Percentiles rank a stretch among this genome's conserved stretches.
These are phyloP conservation scores for Carex cristatella DNA, from an alignment of 176 grass and related monocot species.

Conservation along the genomic window DNA sequence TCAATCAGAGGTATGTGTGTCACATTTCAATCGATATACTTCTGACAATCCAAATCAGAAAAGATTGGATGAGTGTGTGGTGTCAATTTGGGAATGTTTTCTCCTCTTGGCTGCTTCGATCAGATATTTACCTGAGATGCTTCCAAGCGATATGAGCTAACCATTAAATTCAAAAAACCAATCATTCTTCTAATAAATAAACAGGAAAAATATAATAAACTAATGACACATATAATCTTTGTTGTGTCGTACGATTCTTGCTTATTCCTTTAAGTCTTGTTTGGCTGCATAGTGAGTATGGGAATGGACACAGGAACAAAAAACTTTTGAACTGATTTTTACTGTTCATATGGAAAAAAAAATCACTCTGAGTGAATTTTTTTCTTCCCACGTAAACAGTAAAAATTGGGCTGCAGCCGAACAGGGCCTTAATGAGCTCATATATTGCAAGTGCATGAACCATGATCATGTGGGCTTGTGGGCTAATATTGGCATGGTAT, in stretches of 20 bases:
- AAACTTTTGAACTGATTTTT: too few species aligned
- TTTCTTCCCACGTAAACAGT: too few species aligned
- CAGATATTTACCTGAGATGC: slow-evolving; percentile 7
- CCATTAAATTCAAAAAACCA: neutral
- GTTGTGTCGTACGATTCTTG: too few species aligned
- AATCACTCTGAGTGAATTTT: too few species aligned
- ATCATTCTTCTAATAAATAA: neutral
- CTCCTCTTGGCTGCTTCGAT: neutral
- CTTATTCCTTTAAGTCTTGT: too few species aligned
- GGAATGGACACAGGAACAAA: too few species aligned
- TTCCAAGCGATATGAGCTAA: neutral
- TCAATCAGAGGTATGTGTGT: neutral
- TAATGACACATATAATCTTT: neutral
- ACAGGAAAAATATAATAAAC: neutral
- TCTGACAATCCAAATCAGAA: neutral
- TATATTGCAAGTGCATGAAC: neutral
- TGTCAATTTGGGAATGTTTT: slow-evolving; percentile 1
- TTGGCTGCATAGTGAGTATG: too few species aligned
- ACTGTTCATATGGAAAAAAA: too few species aligned
- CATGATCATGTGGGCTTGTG: neutral
- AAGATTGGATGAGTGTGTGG: neutral
- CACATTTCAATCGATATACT: slow-evolving; percentile 11
- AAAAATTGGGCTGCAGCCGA: too few species aligned
- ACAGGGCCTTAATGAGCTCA: too few species aligned
- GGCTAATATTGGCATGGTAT: neutral